Conservation (phyloP, 805 yeast species). For the Candida anglica region DNA sequence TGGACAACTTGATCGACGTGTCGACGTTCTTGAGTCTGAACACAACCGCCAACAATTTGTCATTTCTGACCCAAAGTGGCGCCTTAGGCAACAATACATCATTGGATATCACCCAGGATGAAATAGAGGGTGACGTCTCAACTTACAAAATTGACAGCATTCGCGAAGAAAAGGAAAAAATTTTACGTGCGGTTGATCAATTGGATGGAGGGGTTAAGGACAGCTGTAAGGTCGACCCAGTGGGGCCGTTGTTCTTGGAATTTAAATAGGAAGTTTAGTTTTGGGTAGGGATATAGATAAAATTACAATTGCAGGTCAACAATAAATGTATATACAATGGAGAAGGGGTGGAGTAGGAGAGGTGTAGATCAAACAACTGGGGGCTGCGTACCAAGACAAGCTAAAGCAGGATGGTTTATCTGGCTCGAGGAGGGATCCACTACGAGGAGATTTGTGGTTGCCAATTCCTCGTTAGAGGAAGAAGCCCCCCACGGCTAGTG, state of each 20-base stretch:
- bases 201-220: constrained; percentile 13
- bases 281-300: not conserved
- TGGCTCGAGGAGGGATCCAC: too few species aligned
- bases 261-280: constrained; percentile 7
- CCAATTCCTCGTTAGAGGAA: too few species aligned
- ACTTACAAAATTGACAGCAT: constrained; percentile 2
- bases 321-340: too few species aligned
- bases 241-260: constrained; percentile 20
- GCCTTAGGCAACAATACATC: not conserved
- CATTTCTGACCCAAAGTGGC: constrained; percentile 4
- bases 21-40: constrained; percentile 23
- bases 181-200: constrained; percentile 15
- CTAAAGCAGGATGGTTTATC: too few species aligned
- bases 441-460: too few species aligned
- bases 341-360: too few species aligned
- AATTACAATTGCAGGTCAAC: too few species aligned
- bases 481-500: too few species aligned
- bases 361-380: too few species aligned
- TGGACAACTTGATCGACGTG: constrained; percentile 33
- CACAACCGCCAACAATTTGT: constrained; percentile 3
- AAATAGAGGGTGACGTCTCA: not conserved
- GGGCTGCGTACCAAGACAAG: too few species aligned
- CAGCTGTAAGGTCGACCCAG: constrained; percentile 11
- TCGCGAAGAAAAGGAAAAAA: constrained; percentile 11
- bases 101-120: not conserved